Base-by-base conservation (phyloP, 1,284 basidiomycete species). In the Irpex sp. region DNA sequence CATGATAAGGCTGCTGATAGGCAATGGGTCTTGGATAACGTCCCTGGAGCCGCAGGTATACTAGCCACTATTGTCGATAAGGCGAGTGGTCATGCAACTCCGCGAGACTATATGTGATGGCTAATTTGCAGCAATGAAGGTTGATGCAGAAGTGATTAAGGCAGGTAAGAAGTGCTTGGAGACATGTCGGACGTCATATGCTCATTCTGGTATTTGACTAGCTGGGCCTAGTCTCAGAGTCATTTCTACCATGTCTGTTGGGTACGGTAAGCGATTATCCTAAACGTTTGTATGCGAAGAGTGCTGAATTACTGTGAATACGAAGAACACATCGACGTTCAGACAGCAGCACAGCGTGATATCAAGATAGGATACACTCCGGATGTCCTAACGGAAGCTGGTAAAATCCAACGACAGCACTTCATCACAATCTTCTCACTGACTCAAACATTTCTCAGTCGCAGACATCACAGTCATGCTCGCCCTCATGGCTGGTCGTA, bases 341-440 rank as follows among this genome's bases (percentile, higher is more conserved):
- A 78, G 7, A 84, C 84, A 15, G 76, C 90, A n/a, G 82, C 85
- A n/a, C 77, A 81, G 67, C 83, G 87, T 15, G 81, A 83, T 1
- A 82, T 98, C 64, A 86, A 83, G 57, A 76, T 98, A 9, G 97
- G 97, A 4, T 94, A 95, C 75, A 98, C 95, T 0, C 95, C 95
- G 0, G 90, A 94, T 62, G 90, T 97, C 3, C 82, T 97, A 19
- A 95, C 92, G 9, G 90, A 93, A 69, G 93, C 95, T 63, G 94
- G 94, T 86, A 70, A 61, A 79, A 31, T 26, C 26, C 26, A 26
- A 26, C 26, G 26, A n/a, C 36, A 17, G 8, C 11, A n/a, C 39
- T 33, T 1, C 35, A 36, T 11, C 62, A 37, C 55, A 17, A 55
- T 47, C 13, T 17, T 26, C 37, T 35, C 35, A 9, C 11, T 15